These are phyloP conservation scores for Penicillium diatomitis DNA, from an alignment of 495 filamentous ascomycete species.

Conservation along the genomic window DNA sequence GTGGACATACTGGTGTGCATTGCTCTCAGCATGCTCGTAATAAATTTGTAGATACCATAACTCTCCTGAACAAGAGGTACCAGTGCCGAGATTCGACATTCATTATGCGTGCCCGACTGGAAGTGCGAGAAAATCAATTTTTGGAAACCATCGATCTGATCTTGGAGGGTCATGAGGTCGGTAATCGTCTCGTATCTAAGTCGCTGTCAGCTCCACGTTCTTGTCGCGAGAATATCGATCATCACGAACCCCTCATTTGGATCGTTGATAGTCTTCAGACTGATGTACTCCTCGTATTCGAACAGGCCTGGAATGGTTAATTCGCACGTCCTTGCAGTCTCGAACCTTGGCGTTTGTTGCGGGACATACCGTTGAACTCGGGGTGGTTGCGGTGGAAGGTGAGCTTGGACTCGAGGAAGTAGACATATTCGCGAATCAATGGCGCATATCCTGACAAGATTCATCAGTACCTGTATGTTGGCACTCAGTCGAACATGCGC, in stretches of 20 bases:
- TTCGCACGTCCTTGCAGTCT: background rate
- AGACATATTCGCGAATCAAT: constrained; percentile 90
- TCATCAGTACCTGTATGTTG: no score
- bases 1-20: constrained; percentile 81
- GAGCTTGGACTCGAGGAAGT: constrained; percentile 86
- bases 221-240: background rate
- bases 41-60: constrained; percentile 96
- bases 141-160: constrained; percentile 96
- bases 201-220: constrained; percentile 9
- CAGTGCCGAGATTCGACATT: constrained; percentile 89
- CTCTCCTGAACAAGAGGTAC: constrained; percentile 94
- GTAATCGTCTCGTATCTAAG: constrained; percentile 84
- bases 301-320: constrained; percentile 54
- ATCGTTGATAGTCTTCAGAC: constrained; percentile 94
- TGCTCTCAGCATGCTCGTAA: constrained; percentile 87
- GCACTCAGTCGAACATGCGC: no score
- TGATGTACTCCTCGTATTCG: constrained; percentile 98
- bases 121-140: constrained; percentile 98
- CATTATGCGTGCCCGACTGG: constrained; percentile 80
- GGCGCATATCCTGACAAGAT: constrained; percentile 64
- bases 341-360: background rate
- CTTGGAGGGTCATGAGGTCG: constrained; percentile 92
- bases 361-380: constrained; percentile 79
- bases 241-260: constrained; percentile 74
- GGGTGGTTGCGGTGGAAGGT: constrained; percentile 92